Evolutionary conservation across 2,329 filamentous ascomycete species (phyloP).

Genomic region (Aspergillus pseudotamarii): DNA sequence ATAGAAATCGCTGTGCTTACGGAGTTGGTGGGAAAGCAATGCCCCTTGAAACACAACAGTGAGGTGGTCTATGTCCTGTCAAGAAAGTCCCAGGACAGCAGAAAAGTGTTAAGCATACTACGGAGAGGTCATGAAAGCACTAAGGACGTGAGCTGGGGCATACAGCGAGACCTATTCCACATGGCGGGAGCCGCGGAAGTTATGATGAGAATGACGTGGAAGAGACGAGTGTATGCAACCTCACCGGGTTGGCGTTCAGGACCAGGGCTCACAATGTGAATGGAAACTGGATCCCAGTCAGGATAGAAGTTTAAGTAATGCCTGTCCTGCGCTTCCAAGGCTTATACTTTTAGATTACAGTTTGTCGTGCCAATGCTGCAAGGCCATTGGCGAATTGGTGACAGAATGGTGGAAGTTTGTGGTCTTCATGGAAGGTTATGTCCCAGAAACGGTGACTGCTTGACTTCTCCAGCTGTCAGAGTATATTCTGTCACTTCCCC

Average conservation of each 20-base stretch:
- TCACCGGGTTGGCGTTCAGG: background rate
- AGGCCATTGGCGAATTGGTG: background rate
- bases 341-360: background rate
- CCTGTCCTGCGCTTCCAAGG: too few relatives aligned
- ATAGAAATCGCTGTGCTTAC: background rate
- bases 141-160: background rate
- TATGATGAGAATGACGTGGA: slow-evolving; percentile 10
- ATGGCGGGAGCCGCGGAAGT: slow-evolving; percentile 13
- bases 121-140: background rate
- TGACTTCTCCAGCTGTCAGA: background rate
- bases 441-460: background rate
- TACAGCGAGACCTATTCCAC: background rate
- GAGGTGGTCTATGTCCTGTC: background rate
- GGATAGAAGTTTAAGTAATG: background rate
- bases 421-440: background rate
- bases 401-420: too few relatives aligned
- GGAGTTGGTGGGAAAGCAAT: background rate
- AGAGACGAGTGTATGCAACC: slow-evolving; percentile 6
- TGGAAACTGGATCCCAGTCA: background rate
- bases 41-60: background rate
- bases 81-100: background rate
- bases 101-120: background rate
- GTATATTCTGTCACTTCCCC: background rate
- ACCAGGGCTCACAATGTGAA: background rate
- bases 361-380: background rate